These are phyloP conservation scores for Fusarium caatingaense DNA, from an alignment of 2,329 filamentous ascomycete genomes.

Conservation along the genomic window DNA sequence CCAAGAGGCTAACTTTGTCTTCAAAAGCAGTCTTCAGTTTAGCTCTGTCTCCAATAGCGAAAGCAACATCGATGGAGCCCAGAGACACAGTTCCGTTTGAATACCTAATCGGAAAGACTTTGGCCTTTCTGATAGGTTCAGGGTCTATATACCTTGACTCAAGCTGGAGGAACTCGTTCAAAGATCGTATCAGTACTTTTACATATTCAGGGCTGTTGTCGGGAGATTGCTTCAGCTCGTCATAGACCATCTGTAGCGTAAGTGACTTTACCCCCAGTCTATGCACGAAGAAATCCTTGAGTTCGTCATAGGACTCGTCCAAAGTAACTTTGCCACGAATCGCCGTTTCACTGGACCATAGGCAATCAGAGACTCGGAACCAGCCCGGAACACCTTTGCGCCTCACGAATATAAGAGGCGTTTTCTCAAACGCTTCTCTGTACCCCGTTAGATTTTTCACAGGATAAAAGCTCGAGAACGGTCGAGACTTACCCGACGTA, in stretches of 20 bases:
- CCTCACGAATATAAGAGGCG: constrained; percentile 5
- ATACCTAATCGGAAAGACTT: constrained; percentile 26
- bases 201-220: neutral
- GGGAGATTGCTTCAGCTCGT: constrained; percentile 24
- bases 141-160: neutral
- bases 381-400: neutral
- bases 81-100: neutral
- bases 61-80: constrained; percentile 9
- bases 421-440: neutral
- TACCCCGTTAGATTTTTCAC: too few species aligned
- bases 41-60: constrained; percentile 33
- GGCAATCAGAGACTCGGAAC: constrained; percentile 25
- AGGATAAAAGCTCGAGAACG: too few species aligned
- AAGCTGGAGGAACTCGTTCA: constrained; percentile 20
- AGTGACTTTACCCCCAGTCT: constrained; percentile 24
- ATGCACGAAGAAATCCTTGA: constrained; percentile 17
- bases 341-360: constrained; percentile 30
- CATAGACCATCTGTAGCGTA: constrained; percentile 35
- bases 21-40: constrained; percentile 9
- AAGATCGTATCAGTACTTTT: constrained; percentile 9
- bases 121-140: constrained; percentile 19
- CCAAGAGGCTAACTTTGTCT: constrained; percentile 15
- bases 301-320: constrained; percentile 10
- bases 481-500: too few species aligned
- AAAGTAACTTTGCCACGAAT: constrained; percentile 26